These are phyloP conservation scores for Lentinula sp. DNA, from an alignment of 768 basidiomycete genomes.

Conservation along the genomic window DNA sequence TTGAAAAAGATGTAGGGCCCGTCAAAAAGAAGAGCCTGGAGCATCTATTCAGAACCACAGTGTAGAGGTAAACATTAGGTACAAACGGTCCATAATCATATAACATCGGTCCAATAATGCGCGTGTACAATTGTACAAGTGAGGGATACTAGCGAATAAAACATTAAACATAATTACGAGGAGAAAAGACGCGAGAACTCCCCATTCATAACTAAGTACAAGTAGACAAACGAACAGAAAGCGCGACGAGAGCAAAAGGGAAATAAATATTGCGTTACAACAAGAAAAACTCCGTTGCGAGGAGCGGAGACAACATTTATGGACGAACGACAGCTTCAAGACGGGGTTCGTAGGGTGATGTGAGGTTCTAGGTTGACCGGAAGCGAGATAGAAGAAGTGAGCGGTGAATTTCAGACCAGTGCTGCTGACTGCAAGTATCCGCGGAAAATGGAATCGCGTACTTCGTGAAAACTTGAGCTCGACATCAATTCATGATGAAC, in stretches of 20 bases:
- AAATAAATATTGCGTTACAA: neutral
- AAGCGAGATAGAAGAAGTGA: neutral
- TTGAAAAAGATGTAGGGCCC: too few species aligned
- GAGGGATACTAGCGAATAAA: neutral
- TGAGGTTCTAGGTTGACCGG: neutral
- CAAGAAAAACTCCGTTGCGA: neutral
- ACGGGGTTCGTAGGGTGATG: neutral
- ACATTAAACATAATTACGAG: neutral
- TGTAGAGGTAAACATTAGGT: neutral
- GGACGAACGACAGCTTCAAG: neutral
- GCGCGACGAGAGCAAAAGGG: neutral
- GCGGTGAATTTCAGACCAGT: slow-evolving; percentile 29
- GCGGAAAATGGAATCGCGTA: slow-evolving; percentile 71
- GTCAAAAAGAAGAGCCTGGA: neutral
- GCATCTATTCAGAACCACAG: neutral
- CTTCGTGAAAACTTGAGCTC: slow-evolving; percentile 23
- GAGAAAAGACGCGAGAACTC: neutral
- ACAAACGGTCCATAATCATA: neutral
- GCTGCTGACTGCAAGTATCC: slow-evolving; percentile 70
- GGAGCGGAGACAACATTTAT: neutral
- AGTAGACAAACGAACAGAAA: neutral
- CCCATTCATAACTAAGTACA: neutral
- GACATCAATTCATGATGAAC: neutral
- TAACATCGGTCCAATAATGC: neutral
- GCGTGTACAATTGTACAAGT: neutral